Evolutionary conservation across 257 asterid species (phyloP).

Genomic region (Solanum clarkiae): DNA sequence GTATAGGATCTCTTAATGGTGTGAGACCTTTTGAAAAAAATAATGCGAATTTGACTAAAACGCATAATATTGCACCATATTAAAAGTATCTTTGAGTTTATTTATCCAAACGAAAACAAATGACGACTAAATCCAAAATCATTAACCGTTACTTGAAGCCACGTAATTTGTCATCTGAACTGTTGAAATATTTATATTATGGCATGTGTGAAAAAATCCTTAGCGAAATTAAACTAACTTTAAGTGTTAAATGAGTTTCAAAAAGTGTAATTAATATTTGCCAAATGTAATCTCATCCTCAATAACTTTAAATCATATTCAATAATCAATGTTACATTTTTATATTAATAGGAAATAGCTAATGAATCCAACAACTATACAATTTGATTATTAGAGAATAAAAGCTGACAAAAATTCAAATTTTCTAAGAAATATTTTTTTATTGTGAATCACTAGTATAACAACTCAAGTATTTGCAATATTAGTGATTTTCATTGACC

Average conservation of each 20-base stretch:
- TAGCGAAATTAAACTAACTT: background rate
- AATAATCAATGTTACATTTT: background rate
- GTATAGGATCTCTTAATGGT: no score
- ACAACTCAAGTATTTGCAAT: background rate
- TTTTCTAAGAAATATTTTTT: no score
- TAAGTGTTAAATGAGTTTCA: background rate
- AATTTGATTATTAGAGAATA: background rate
- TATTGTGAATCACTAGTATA: background rate
- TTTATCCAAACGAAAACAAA: no score
- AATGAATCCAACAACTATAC: background rate
- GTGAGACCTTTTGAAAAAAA: no score
- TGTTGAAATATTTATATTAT: background rate
- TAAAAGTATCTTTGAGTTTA: no score
- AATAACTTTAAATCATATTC: background rate
- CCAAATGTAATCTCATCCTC: background rate
- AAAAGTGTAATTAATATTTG: background rate
- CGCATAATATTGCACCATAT: no score
- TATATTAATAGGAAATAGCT: background rate
- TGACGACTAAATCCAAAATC: no score
- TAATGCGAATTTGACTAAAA: no score
- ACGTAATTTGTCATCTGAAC: background rate
- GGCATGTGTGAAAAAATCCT: background rate
- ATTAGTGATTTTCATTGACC: background rate
- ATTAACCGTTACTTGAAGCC: background rate
- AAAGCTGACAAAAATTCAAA: background rate